Evolutionary conservation across 805 yeast genomes (phyloP).

Genomic region (Metschnikowia matae): DNA sequence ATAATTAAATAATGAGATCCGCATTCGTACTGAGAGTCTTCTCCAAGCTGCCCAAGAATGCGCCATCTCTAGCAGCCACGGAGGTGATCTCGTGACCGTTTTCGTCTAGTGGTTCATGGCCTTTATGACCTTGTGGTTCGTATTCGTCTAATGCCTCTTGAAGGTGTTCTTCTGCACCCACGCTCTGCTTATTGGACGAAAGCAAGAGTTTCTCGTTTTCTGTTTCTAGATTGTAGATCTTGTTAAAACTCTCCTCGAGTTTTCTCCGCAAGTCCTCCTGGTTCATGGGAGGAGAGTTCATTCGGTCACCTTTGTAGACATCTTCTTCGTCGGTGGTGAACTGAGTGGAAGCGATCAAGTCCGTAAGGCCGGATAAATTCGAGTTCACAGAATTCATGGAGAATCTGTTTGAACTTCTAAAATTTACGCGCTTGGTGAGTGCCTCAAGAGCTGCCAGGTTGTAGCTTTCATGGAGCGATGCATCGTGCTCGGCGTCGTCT

Average conservation of each 20-base stretch:
- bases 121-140: background rate
- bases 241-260: conserved; percentile 37
- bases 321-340: conserved; percentile 35
- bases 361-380: conserved; percentile 46
- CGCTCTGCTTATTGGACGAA: background rate
- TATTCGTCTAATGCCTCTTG: background rate
- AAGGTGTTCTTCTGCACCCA: background rate
- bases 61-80: conserved; percentile 7
- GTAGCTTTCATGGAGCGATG: conserved; percentile 24
- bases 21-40: conserved; percentile 6
- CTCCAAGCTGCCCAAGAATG: conserved; percentile 14
- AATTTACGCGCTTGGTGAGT: conserved; percentile 22
- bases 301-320: conserved; percentile 1
- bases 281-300: conserved; percentile 11
- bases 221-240: conserved; percentile 31
- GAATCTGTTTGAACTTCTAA: conserved; percentile 44
- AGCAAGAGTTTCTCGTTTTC: conserved; percentile 24
- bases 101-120: background rate
- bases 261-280: conserved; percentile 31
- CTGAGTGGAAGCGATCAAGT: conserved; percentile 43
- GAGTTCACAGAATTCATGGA: conserved; percentile 50
- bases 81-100: conserved; percentile 2
- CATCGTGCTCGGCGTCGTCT: background rate
- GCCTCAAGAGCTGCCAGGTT: conserved; percentile 36
- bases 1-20: background rate